Base-by-base conservation (phyloP, 352 stramenopile species). In the Pythium aphanidermatum region DNA sequence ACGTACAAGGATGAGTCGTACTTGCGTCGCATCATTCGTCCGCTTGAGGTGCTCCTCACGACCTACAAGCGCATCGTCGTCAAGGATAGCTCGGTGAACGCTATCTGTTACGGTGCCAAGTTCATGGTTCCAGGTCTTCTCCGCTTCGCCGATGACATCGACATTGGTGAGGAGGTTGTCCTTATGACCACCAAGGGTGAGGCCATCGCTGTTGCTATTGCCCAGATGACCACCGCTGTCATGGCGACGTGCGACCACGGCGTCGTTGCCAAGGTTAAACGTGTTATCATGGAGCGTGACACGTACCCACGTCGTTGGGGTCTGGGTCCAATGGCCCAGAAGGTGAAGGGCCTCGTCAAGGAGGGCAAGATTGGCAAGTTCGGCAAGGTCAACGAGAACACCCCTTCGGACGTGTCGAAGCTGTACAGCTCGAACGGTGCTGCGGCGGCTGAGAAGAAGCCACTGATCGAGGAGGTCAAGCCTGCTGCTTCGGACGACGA, bases 141-240 rank as follows among this genome's bases (percentile, higher is more conserved):
- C 38, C 88, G 97, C 31, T 99, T 99, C 74, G 96, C 96, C 2
- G 95, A 99, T 65, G 96, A 97, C 68, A 99, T 99, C 70, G 96
- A 99, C 68, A 82, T 99, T 29, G 94, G 93, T 52, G 92, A 98
- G 45, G 97, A 99, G 55, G 96, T 99, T 13, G 97, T 99, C 37
- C 74, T 99, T 6, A 99, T 99, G 92, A 99, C 97, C 21, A 99
- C 97, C 44, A 99, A 99, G 85, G 97, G 97, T 36, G 97, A 99
- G 66, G 97, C 97, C 2, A 97, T 99, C 58, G 96, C 97, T 26
- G 82, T 99, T 0, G 97, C 88, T 16, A 98, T 99, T 58, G 97
- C 97, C 0, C 96, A 99, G 75, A 99, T 99, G 97, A 99, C 95
- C 0, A 99, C 97, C 0, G 85, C 96, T 8, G 96, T 99, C 33